Base-by-base conservation (phyloP, 2,329 filamentous ascomycete genomes). In the Fusarium staphyleae region DNA sequence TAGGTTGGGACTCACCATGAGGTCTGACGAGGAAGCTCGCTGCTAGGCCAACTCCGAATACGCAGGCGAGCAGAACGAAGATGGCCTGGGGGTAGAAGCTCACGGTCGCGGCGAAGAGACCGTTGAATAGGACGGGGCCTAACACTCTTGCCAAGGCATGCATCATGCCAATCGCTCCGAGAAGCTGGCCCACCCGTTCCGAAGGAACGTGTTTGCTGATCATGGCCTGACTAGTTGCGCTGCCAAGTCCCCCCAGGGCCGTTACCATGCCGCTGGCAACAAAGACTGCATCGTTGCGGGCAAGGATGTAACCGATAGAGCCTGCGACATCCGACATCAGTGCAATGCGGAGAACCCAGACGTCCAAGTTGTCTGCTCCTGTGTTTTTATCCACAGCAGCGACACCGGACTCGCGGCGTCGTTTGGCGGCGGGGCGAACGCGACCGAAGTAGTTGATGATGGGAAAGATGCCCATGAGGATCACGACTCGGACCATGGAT, bases 131-230 rank as follows among this genome's bases (percentile, higher is more conserved):
- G 0, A 91, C 82, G 0, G 95, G 95, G 1, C 89, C 87, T 11
- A 96, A 71, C 2, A 98, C 86, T 56, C 92, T 81, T 3, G 90
- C 85, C 29, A 96, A 75, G 1, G 91, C 89, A 73, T 98, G 93
- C 52, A 98, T 75, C 56, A 98, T 78, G 0, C 93, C 95, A 13
- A 88, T 88, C 2, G 92, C 93, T 16, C 95, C 95, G 0, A 99
- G 81, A n/a, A 98, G 78, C 70, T 95, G 87, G 0, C 95, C 95
- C 0, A 95, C 88, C 39, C 84, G 84, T 59, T 95, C 89, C 1
- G 86, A 80, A 0, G 93, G 91, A 0, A 98, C 88, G 71, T 98
- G 95, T 70, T 97, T 98, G 15, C 92, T 97, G 43, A 97, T 77
- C 1, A 89, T 84, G 2, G 90, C 88, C 68, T 96, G 91, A 42